Evolutionary conservation across 495 filamentous ascomycete genomes (phyloP).

Genomic region (Neurospora tetraspora): DNA sequence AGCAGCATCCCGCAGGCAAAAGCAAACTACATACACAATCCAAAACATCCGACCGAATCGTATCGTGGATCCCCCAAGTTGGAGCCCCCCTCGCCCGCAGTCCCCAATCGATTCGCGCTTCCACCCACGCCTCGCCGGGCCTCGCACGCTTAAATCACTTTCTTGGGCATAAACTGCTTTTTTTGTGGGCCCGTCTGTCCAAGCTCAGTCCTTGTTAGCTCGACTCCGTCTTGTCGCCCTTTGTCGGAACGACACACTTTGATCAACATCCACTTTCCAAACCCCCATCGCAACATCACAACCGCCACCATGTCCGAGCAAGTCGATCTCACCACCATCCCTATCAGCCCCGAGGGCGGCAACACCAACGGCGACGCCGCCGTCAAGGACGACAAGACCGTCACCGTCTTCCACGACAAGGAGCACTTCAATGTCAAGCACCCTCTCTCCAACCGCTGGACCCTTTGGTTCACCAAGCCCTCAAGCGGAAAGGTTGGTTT

Average conservation of each 20-base stretch:
- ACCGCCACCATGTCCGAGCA: slow-evolving; percentile 36
- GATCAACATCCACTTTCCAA: background rate
- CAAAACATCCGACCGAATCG: background rate
- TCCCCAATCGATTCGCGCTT: slow-evolving; percentile 1
- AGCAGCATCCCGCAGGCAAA: slow-evolving; percentile 4
- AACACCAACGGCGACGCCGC: slow-evolving; percentile 27
- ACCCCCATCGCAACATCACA: background rate
- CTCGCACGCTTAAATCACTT: background rate
- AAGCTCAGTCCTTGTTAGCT: background rate
- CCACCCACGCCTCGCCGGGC: background rate
- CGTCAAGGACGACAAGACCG: slow-evolving; percentile 36
- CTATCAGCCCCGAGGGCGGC: slow-evolving; percentile 58
- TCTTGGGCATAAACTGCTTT: background rate
- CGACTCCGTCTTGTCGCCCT: background rate
- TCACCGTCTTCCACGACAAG: slow-evolving; percentile 94
- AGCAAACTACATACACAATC: background rate
- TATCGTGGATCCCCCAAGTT: slow-evolving; percentile 2
- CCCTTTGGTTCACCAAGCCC: slow-evolving; percentile 98
- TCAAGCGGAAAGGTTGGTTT: slow-evolving; percentile 80
- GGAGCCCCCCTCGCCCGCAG: background rate
- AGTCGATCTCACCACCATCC: slow-evolving; percentile 55
- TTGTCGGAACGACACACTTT: background rate
- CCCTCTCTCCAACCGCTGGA: slow-evolving; percentile 92
- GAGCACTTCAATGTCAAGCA: slow-evolving; percentile 99
- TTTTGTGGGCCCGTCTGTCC: background rate